Evolutionary conservation across 1,139 yeast genomes (phyloP).

Genomic region (Wickerhamomyces sp.): DNA sequence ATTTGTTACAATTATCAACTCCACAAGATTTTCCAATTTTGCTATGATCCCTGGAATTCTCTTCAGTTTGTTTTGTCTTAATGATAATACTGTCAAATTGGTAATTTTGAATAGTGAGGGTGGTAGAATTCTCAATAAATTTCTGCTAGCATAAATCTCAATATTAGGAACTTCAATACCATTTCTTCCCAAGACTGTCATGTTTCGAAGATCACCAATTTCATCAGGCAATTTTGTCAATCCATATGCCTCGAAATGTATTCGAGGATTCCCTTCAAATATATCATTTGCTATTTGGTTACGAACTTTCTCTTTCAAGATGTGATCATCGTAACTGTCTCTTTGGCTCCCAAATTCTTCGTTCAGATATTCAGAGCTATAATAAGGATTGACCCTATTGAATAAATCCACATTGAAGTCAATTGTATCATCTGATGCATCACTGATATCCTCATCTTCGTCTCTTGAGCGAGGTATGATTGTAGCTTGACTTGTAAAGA

Average conservation of each 20-base stretch:
- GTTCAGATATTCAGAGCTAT: slow-evolving; percentile 17
- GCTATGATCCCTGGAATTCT: slow-evolving; percentile 51
- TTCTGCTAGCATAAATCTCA: slow-evolving; percentile 47
- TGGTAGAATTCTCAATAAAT: slow-evolving; percentile 46
- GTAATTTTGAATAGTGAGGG: slow-evolving; percentile 45
- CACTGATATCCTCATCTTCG: slow-evolving; percentile 2
- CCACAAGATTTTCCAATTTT: slow-evolving; percentile 38
- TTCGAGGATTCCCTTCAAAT: slow-evolving; percentile 31
- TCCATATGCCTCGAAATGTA: slow-evolving; percentile 41
- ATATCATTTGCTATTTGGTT: slow-evolving; percentile 20
- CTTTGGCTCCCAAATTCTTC: slow-evolving; percentile 11
- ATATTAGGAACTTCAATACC: slow-evolving; percentile 34
- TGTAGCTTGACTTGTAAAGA: slow-evolving; percentile 22
- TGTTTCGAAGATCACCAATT: slow-evolving; percentile 47
- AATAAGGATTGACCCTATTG: slow-evolving; percentile 20
- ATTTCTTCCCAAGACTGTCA: slow-evolving; percentile 37
- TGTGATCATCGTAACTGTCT: slow-evolving; percentile 12
- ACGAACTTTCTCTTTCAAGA: slow-evolving; percentile 14
- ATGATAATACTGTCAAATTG: slow-evolving; percentile 48
- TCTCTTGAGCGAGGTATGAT: slow-evolving; percentile 9
- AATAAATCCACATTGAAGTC: slow-evolving; percentile 21
- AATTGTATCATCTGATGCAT: slow-evolving; percentile 18
- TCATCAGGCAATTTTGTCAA: slow-evolving; percentile 49
- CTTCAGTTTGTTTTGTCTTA: slow-evolving; percentile 48
- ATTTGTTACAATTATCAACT: slow-evolving; percentile 51